Evolutionary conservation across 192 early-diverging fungal species (phyloP), one percentile per base, ranked within the genome.

Genomic region (Borealophlyctis nickersoniae): DNA sequence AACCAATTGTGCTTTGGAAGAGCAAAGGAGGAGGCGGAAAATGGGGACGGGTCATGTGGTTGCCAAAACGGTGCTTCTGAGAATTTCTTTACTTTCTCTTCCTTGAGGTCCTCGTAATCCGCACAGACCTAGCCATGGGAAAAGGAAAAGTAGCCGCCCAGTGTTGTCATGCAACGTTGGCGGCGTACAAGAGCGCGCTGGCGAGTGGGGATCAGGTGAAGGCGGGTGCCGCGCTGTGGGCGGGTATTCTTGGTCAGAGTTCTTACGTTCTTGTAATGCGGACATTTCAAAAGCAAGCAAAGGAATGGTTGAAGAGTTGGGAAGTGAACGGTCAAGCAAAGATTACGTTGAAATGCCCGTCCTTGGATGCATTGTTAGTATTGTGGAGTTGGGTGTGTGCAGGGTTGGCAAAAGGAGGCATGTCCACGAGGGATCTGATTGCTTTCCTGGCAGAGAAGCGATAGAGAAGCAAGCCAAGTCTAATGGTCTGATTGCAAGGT

Each of bases 61-160:
- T n/a, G n/a, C n/a, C n/a, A n/a, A n/a, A n/a, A n/a, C n/a, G n/a
- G n/a, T n/a, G n/a, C n/a, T n/a, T n/a, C n/a, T n/a, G n/a, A n/a
- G n/a, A n/a, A n/a, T n/a, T n/a, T n/a, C n/a, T n/a, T n/a, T n/a
- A n/a, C n/a, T n/a, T n/a, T n/a, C n/a, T n/a, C n/a, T n/a, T n/a
- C n/a, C n/a, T n/a, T n/a, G n/a, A n/a, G 86, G 89, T 92, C 19
- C 82, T 96, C 11, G 73, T 94, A 2, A 80, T 98, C 5, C 86
- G 94, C 26, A 91, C 85, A 0, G 96, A 98, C 70, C 75, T 98
- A 28, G 89, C 85, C 32, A 98, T 98, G 96, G 83, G 80, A 23
- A 96, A 96, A 69, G 96, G 96, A 30, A 98, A 98, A 67, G 84
- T 90, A 22, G 93, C 93, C 0, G 93, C 95, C 13, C 94, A 96